Evolutionary conservation across 495 filamentous ascomycete species (phyloP), one percentile per base, ranked within the genome.

Genomic region (Penicillium salamii): DNA sequence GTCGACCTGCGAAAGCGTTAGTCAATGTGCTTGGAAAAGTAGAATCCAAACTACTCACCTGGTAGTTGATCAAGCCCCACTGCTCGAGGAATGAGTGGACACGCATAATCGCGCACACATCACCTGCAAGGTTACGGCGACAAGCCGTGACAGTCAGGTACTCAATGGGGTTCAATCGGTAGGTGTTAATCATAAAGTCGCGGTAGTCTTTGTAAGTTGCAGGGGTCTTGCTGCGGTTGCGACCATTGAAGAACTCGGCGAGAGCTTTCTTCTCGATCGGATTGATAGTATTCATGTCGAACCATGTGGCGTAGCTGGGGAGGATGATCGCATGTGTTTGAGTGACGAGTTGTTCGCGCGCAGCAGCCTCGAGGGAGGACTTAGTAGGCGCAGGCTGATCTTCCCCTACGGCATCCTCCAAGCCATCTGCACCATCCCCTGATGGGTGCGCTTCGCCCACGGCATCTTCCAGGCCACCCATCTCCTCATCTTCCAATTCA

Each of bases 141-240:
- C 93, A 98, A n/a, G 93, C 93, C 8, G 93, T 98, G 45, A 98
- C 90, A 13, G 95, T 98, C 33, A 98, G 78, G 62, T 98, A 98
- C 68, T 98, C 93, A 20, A 89, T 79, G 3, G 93, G 93, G 65
- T 97, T 97, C 40, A 98, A 71, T 17, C 93, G 83, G 69, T 98
- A 98, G 14, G 93, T 96, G 66, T 97, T 97, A 68, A 98, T 92
- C 93, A 98, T 98, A 69, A 98, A 98, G 61, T 97, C 92, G 51
- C 93, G 85, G 68, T 97, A 97, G 63, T 98, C 93, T 69, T 97
- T 97, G 69, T 97, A 98, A 13, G 96, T 88, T n/a, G 90, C 85
- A 4, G 88, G 84, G 0, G 93, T 98, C 75, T 98, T 98, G 80
- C 92, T 97, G 60, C 93, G 87, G 67, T 98, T 98, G 33, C 95